Evolutionary conservation across 306 rosid genomes (phyloP).

Genomic region (Castanospermum australe): DNA sequence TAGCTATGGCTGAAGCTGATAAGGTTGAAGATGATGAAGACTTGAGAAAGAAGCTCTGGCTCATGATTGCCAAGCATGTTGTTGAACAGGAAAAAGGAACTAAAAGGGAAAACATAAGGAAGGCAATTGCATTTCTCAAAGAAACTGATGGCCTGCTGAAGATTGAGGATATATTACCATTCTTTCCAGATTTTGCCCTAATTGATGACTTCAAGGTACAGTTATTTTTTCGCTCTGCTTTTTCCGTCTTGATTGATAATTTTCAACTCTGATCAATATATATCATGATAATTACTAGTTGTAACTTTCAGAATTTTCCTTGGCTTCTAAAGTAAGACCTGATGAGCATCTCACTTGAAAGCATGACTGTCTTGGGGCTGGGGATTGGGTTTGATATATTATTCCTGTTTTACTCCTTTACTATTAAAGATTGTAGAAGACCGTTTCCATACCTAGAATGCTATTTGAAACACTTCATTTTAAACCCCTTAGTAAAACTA

Average conservation of each 20-base stretch:
- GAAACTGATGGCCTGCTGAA: conserved; percentile 97
- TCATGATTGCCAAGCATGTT: conserved; percentile 96
- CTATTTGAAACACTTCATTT: background rate
- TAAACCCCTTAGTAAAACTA: background rate
- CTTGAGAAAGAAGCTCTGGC: conserved; percentile 98
- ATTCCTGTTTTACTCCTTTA: background rate
- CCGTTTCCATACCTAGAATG: background rate
- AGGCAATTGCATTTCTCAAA: conserved; percentile 96
- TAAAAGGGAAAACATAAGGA: conserved; percentile 95
- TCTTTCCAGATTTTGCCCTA: conserved; percentile 95
- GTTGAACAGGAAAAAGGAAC: conserved; percentile 94
- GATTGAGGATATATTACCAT: conserved; percentile 94
- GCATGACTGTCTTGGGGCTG: background rate
- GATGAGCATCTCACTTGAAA: background rate
- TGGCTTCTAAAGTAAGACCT: background rate
- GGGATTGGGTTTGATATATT: background rate
- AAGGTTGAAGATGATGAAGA: conserved; percentile 98
- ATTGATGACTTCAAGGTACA: conserved; percentile 96
- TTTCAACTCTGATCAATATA: conserved; percentile 1
- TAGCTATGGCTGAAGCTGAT: conserved; percentile 99
- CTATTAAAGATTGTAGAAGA: background rate
- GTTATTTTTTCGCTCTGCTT: conserved; percentile 20
- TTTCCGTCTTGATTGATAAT: conserved; percentile 9
- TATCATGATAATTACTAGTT: background rate
- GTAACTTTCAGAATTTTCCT: background rate